These are phyloP conservation scores for Paramecium octaurelia DNA, from an alignment of 73 alveolate genomes.

Conservation along the genomic window DNA sequence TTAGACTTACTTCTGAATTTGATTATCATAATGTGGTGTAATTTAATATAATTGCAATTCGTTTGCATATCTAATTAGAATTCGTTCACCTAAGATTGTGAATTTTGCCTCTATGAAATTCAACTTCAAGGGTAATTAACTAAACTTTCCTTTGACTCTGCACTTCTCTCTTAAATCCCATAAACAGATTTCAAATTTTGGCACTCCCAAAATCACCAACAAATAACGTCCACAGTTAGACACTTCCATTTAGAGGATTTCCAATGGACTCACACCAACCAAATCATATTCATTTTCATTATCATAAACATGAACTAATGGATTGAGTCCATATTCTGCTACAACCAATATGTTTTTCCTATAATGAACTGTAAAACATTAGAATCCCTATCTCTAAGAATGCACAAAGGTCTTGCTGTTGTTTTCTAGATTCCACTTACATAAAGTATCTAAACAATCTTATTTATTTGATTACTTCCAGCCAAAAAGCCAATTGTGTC, in stretches of 20 bases:
- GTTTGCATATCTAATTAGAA: constrained; percentile 26
- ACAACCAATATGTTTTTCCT: constrained; percentile 76
- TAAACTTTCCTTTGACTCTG: constrained; percentile 54
- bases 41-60: constrained; percentile 33
- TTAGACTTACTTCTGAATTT: not conserved
- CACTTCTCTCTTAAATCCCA: constrained; percentile 73
- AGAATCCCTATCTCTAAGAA: constrained; percentile 73
- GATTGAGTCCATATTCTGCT: constrained; percentile 84
- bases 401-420: constrained; percentile 77
- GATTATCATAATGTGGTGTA: constrained; percentile 44
- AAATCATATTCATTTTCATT: constrained; percentile 32
- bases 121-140: constrained; percentile 25
- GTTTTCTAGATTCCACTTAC: constrained; percentile 73
- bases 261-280: constrained; percentile 51
- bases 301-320: constrained; percentile 76
- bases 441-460: constrained; percentile 56
- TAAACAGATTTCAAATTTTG: constrained; percentile 76
- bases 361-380: constrained; percentile 67
- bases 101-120: constrained; percentile 53
- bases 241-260: constrained; percentile 71
- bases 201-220: constrained; percentile 78
- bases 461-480: constrained; percentile 48
- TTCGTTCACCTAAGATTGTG: constrained; percentile 21
- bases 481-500: constrained; percentile 57
- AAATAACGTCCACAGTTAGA: constrained; percentile 78